Conservation (phyloP, 2,329 filamentous ascomycete species). For the Conoideocrella luteorostrata region DNA sequence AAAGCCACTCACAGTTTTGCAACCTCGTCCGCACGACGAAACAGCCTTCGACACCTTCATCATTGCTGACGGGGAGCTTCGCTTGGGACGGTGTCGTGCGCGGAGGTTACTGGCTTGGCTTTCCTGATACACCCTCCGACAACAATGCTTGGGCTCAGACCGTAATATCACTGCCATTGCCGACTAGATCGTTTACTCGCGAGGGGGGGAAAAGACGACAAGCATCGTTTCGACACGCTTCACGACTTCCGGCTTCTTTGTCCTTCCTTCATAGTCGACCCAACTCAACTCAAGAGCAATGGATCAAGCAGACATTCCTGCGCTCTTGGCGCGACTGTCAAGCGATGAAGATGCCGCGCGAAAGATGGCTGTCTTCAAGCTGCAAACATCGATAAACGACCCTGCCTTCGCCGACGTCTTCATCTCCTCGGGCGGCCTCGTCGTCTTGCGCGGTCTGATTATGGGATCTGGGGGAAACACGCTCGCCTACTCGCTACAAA, state of each 20-base stretch:
- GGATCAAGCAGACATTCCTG: slow-evolving; percentile 63
- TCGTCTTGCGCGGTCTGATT: slow-evolving; percentile 74
- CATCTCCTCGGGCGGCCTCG: slow-evolving; percentile 80
- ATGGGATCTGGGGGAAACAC: slow-evolving; percentile 87
- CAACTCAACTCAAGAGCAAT: no score
- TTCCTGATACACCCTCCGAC: neutral
- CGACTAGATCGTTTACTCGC: neutral
- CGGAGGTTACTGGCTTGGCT: neutral
- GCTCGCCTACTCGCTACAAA: slow-evolving; percentile 88
- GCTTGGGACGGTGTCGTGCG: no score
- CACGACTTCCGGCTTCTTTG: no score
- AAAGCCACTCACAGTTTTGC: no score
- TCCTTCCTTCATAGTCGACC: no score
- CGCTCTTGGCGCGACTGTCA: slow-evolving; percentile 55
- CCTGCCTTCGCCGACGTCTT: slow-evolving; percentile 95
- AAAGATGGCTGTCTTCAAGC: slow-evolving; percentile 98
- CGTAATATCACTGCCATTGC: neutral
- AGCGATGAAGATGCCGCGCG: slow-evolving; percentile 82
- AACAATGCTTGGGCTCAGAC: slow-evolving; percentile 1
- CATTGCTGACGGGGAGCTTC: no score
- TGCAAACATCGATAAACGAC: slow-evolving; percentile 91
- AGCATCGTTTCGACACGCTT: no score
- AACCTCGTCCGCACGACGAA: neutral
- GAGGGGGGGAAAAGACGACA: no score
- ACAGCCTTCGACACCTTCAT: neutral